phyloP scores from a whole-genome alignment of 306 rosid genomes.

The Begonia fuchsioides region DNA sequence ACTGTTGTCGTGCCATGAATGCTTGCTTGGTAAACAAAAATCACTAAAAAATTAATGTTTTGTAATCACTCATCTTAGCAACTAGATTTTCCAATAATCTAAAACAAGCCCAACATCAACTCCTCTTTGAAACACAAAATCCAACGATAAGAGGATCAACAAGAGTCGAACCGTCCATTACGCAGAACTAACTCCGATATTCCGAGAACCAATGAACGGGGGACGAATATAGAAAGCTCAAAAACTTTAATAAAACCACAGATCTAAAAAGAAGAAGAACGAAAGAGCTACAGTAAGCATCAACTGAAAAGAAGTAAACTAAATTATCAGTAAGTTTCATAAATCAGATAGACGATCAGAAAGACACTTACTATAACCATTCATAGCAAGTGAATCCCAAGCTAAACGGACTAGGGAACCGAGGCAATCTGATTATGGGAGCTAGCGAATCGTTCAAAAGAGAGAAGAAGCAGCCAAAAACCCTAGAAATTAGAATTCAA shows the following conservation, averaged over 20 bases:
- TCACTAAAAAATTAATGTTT: no score
- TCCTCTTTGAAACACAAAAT: no score
- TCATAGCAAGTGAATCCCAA: conserved; percentile 31
- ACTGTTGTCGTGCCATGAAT: no score
- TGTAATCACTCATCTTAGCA: no score
- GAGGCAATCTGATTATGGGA: conserved; percentile 41
- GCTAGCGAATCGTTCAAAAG: conserved; percentile 14
- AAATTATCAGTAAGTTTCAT: conserved; percentile 20
- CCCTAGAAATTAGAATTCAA: conserved; percentile 27
- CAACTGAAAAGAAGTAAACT: conserved; percentile 12
- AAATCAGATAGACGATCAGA: conserved; percentile 14
- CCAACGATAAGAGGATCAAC: no score
- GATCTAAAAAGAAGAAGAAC: conserved; percentile 27
- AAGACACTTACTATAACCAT: conserved; percentile 33
- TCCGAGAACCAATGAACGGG: conserved; percentile 15
- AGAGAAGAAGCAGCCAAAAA: conserved; percentile 12
- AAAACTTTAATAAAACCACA: conserved; percentile 25
- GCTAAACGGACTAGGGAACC: conserved; percentile 23
- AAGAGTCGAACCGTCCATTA: conserved; percentile 14
- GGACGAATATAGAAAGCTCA: conserved; percentile 19
- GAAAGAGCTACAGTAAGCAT: conserved; percentile 8
- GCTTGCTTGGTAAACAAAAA: no score
- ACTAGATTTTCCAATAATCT: no score
- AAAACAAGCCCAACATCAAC: no score
- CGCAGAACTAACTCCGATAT: conserved; percentile 11